These are phyloP conservation scores for Porphyrellus cyaneotinctus DNA, from an alignment of 768 basidiomycete genomes.

Conservation along the genomic window DNA sequence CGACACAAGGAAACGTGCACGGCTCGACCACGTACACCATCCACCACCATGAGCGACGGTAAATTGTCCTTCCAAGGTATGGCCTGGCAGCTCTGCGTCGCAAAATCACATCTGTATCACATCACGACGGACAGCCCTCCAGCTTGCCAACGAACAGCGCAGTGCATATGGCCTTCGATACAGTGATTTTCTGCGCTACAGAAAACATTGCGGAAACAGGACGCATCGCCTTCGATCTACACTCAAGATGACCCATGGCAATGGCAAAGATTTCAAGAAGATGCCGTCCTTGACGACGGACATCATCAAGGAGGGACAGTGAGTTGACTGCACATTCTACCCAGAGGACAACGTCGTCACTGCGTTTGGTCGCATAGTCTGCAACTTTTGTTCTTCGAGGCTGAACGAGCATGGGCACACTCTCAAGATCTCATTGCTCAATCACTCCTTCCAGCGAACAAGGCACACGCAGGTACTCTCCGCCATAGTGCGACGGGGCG, in stretches of 20 bases:
- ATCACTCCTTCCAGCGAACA: conserved; percentile 49
- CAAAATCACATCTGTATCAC: neutral
- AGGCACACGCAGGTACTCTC: conserved; percentile 50
- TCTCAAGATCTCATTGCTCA: conserved; percentile 70
- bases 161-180: conserved; percentile 89
- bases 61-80: conserved; percentile 40
- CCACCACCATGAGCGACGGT: conserved; percentile 21
- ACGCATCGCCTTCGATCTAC: conserved; percentile 83
- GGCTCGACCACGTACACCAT: too few species aligned
- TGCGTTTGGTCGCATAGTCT: conserved; percentile 43
- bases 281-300: conserved; percentile 62
- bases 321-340: conserved; percentile 29
- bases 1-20: too few species aligned
- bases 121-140: conserved; percentile 55
- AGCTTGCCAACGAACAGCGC: conserved; percentile 83
- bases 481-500: conserved; percentile 75
- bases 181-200: conserved; percentile 85
- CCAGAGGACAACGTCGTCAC: conserved; percentile 7
- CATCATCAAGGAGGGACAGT: conserved; percentile 85
- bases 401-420: conserved; percentile 90
- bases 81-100: conserved; percentile 9
- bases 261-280: conserved; percentile 88
- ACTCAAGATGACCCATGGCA: conserved; percentile 83
- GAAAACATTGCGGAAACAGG: conserved; percentile 89
- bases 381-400: conserved; percentile 81